Base-by-base conservation (phyloP, 352 stramenopile genomes). In the Globisporangium ultimum region DNA sequence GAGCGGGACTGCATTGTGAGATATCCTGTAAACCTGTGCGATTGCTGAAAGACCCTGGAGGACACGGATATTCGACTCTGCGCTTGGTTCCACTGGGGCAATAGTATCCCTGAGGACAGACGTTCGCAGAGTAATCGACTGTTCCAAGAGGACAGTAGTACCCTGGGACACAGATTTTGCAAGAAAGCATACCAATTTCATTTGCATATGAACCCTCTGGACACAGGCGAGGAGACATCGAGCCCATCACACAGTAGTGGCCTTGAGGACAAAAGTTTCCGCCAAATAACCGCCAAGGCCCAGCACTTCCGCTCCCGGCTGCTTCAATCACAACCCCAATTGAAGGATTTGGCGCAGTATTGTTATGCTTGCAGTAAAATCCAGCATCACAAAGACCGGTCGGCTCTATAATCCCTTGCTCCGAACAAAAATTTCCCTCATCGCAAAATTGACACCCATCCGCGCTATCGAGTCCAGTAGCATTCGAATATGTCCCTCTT, bases 71-170 rank as follows among this genome's bases (percentile, higher is more conserved):
- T 38, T 94, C 63, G 5, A 63, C 49, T 20, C 70, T 60, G 21
- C 67, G 53, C 48, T 75, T 61, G 0, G 90, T 96, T 24, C 78
- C 75, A 10, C 76, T 58, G 0, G 82, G 85, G 40, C 91, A 97
- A 55, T 91, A 97, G 55, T 95, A 79, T 0, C 90, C 89, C 38
- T 69, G 62, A 0, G 90, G 84, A 64, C 90, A 97, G 2, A 61
- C 52, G 13, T 83, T 80, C n/a, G 21, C 43, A 17, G 55, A 45
- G 64, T 89, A 93, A 17, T 61, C 38, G 3, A 49, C 47, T 46
- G 63, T 77, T 40, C 74, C 79, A 15, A 87, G 48, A 0, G 63
- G 72, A 22, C 84, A 92, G n/a, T 68, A 84, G 50, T 66, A 85
- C 2, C 68, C 73, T 20, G 58, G 34, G 20, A 70, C 76, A 22